Conservation (phyloP, 2,329 filamentous ascomycete species). For the Colletotrichum incanum region DNA sequence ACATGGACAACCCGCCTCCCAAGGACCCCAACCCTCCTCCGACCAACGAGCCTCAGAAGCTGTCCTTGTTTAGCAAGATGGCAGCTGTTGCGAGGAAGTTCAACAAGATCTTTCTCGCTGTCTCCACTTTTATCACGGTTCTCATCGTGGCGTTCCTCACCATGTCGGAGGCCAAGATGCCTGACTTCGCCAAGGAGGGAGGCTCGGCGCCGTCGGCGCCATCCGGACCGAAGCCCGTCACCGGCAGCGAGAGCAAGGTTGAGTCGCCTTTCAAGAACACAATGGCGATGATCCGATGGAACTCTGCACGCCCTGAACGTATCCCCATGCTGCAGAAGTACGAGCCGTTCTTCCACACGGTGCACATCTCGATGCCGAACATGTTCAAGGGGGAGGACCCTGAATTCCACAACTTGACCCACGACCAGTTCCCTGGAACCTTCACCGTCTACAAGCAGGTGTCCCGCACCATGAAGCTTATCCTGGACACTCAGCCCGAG, state of each 20-base stretch:
- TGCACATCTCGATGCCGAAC: conserved; percentile 50
- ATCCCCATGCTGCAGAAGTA: conserved; percentile 49
- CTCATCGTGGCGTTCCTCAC: conserved; percentile 45
- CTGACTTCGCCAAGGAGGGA: conserved; percentile 41
- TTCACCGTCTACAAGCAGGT: conserved; percentile 47
- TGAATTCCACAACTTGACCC: conserved; percentile 48
- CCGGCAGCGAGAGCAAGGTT: conserved; percentile 35
- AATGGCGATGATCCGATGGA: conserved; percentile 50
- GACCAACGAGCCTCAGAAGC: conserved; percentile 35
- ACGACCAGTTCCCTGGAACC: conserved; percentile 47
- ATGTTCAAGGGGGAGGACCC: conserved; percentile 40
- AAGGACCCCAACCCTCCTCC: conserved; percentile 41
- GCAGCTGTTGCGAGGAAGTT: conserved; percentile 41
- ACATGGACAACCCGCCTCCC: conserved; percentile 50
- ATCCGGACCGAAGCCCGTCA: conserved; percentile 25
- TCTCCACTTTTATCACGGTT: conserved; percentile 42
- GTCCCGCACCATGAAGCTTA: conserved; percentile 50
- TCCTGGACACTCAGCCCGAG: conserved; percentile 49
- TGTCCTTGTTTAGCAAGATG: conserved; percentile 39
- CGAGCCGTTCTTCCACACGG: conserved; percentile 50
- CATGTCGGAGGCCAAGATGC: conserved; percentile 43
- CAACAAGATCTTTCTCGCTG: conserved; percentile 38
- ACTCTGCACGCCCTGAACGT: conserved; percentile 47
- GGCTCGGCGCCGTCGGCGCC: conserved; percentile 2
- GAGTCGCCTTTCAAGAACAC: conserved; percentile 50